Evolutionary conservation across 2,329 filamentous ascomycete species (phyloP).

Genomic region (Aspergillus hortae): DNA sequence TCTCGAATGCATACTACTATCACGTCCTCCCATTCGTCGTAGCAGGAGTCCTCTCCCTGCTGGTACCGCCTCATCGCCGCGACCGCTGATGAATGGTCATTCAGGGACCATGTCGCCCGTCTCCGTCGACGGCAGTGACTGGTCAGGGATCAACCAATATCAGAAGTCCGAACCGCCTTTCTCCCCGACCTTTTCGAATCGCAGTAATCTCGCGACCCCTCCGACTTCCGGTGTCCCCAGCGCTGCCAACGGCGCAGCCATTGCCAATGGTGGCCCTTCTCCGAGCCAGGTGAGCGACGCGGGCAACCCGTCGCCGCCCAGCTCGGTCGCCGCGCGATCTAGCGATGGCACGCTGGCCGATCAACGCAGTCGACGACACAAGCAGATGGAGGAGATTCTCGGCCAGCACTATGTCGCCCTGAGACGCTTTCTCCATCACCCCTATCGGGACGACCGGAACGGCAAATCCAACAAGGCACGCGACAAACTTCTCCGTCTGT

Average conservation of each 20-base stretch:
- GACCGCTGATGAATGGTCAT: constrained; percentile 62
- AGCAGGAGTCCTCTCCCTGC: not conserved
- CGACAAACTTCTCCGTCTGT: constrained; percentile 88
- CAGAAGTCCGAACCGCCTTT: constrained; percentile 44
- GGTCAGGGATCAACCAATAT: constrained; percentile 69
- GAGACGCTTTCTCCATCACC: constrained; percentile 68
- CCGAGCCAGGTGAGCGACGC: constrained; percentile 25
- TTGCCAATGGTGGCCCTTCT: constrained; percentile 17
- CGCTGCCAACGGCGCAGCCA: constrained; percentile 53
- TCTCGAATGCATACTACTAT: constrained; percentile 16
- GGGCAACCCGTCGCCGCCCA: constrained; percentile 73
- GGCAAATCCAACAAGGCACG: constrained; percentile 81
- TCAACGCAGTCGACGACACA: constrained; percentile 59
- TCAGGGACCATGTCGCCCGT: constrained; percentile 77
- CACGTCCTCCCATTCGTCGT: not conserved
- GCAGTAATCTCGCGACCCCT: constrained; percentile 59
- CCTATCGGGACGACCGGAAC: constrained; percentile 69
- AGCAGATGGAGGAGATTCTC: constrained; percentile 64
- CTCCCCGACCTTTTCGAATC: constrained; percentile 49
- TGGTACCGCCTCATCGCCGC: constrained; percentile 1
- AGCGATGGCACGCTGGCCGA: constrained; percentile 71
- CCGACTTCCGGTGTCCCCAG: constrained; percentile 60
- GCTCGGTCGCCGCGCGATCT: constrained; percentile 70
- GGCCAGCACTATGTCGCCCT: constrained; percentile 78
- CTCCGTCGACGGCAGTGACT: constrained; percentile 78